Percentiles rank a stretch among this genome's conserved stretches.
phyloP scores from a whole-genome alignment of 2,329 filamentous ascomycete genomes.

The Trichoderma pleuroti region DNA sequence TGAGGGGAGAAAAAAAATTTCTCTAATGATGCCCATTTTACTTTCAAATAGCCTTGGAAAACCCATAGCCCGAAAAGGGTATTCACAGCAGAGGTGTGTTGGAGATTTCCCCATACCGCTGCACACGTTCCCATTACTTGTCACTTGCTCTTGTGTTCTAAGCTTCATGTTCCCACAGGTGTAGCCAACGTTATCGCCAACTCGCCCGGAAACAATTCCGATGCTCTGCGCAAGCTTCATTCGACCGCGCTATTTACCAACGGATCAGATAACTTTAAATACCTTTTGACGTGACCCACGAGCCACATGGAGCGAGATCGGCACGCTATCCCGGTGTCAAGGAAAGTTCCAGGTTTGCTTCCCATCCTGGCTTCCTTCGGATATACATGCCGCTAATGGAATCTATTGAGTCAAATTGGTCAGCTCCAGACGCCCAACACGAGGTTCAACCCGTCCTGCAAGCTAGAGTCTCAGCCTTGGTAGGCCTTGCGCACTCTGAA shows the following conservation, averaged over 20 bases:
- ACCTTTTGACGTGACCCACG: not conserved
- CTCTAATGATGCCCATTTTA: not conserved
- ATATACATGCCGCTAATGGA: not conserved
- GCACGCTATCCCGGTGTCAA: not conserved
- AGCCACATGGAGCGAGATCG: not conserved
- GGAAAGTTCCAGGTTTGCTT: not conserved
- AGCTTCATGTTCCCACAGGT: not conserved
- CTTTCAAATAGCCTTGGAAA: not conserved
- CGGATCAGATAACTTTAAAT: constrained; percentile 18
- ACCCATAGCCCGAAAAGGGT: not conserved
- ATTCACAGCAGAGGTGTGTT: not conserved
- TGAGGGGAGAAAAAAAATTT: not conserved
- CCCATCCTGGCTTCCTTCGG: not conserved
- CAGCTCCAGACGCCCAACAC: not conserved
- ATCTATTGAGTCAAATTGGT: not conserved
- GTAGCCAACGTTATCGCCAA: not conserved
- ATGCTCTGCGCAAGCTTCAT: not conserved
- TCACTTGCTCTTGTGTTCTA: not conserved
- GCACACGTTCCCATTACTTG: not conserved
- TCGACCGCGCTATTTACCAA: not conserved
- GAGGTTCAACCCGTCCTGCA: not conserved
- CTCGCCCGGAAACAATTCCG: not conserved
- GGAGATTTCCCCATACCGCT: not conserved
- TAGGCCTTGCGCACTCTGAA: not conserved
- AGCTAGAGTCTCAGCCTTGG: not conserved